Percentiles rank a stretch among this genome's conserved stretches.
phyloP scores from a whole-genome alignment of 2,329 filamentous ascomycete species.

The Botrytis fabae region DNA sequence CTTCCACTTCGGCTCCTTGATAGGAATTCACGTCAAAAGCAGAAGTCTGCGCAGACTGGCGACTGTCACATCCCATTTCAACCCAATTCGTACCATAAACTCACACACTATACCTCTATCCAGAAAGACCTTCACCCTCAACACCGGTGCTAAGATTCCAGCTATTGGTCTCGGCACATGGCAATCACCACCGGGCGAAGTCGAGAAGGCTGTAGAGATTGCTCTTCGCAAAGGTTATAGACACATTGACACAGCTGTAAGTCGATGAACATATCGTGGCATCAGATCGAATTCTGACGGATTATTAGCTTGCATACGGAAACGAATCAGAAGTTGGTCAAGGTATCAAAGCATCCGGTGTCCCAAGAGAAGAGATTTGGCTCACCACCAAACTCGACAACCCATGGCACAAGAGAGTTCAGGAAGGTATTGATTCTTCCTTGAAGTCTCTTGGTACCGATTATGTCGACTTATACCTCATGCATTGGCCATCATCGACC shows the following conservation, averaged over 20 bases:
- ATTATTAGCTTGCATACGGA: slow-evolving; percentile 62
- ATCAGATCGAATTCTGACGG: slow-evolving; percentile 7
- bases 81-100: slow-evolving; percentile 22
- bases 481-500: slow-evolving; percentile 70
- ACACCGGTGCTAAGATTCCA: slow-evolving; percentile 76
- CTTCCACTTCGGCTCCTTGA: slow-evolving; percentile 1
- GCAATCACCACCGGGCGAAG: slow-evolving; percentile 69
- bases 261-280: slow-evolving; percentile 27
- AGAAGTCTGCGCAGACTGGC: slow-evolving; percentile 24
- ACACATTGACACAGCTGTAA: slow-evolving; percentile 64
- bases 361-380: slow-evolving; percentile 67
- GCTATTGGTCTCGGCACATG: slow-evolving; percentile 77
- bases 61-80: slow-evolving; percentile 19
- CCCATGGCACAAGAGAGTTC: slow-evolving; percentile 70
- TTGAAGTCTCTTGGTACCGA: slow-evolving; percentile 61
- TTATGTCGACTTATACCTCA: slow-evolving; percentile 70
- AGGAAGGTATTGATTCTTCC: slow-evolving; percentile 60
- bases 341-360: slow-evolving; percentile 65
- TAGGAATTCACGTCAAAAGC: slow-evolving; percentile 27
- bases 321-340: slow-evolving; percentile 71
- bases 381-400: slow-evolving; percentile 83
- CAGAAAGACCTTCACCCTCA: slow-evolving; percentile 64
- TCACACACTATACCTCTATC: slow-evolving; percentile 27
- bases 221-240: slow-evolving; percentile 70
- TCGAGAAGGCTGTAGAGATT: slow-evolving; percentile 68